Conservation (phyloP, 257 asterid species). For the Lantana camara region DNA sequence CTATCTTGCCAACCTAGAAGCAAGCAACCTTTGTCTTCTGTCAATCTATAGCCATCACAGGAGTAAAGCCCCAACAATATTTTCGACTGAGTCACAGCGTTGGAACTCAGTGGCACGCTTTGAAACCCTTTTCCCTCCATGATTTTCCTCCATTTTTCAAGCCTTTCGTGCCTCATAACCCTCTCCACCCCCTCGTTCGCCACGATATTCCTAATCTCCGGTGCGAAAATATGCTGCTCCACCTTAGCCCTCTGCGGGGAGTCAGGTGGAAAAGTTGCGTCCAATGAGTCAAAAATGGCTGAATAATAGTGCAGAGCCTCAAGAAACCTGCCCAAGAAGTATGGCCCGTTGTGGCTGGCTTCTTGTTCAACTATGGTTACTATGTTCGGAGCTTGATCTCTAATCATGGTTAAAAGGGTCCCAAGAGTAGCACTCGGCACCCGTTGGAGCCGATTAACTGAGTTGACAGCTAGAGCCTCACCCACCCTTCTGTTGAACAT, state of each 20-base stretch:
- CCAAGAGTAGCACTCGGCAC: constrained; percentile 64
- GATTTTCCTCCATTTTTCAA: constrained; percentile 78
- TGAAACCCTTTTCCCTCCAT: constrained; percentile 85
- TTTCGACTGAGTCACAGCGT: constrained; percentile 80
- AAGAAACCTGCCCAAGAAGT: constrained; percentile 74
- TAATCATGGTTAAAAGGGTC: constrained; percentile 56
- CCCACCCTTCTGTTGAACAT: constrained; percentile 84
- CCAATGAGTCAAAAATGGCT: constrained; percentile 78
- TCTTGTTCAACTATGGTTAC: constrained; percentile 91
- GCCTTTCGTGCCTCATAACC: constrained; percentile 68
- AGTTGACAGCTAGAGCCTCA: constrained; percentile 83
- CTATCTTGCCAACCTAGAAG: constrained; percentile 91
- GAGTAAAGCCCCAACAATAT: constrained; percentile 76
- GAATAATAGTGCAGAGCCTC: constrained; percentile 84
- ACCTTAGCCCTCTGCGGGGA: constrained; percentile 78
- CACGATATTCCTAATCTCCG: constrained; percentile 75
- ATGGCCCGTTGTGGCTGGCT: constrained; percentile 92
- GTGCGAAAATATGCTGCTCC: constrained; percentile 79
- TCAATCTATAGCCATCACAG: constrained; percentile 80
- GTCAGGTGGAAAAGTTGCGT: constrained; percentile 79
- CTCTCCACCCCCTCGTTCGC: constrained; percentile 72
- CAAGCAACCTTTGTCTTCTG: constrained; percentile 78
- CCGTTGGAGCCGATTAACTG: constrained; percentile 70
- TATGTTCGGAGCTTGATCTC: constrained; percentile 83
- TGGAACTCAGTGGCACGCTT: constrained; percentile 64